Evolutionary conservation across 2,329 filamentous ascomycete species (phyloP).

Genomic region (Trichoderma pleuroti): DNA sequence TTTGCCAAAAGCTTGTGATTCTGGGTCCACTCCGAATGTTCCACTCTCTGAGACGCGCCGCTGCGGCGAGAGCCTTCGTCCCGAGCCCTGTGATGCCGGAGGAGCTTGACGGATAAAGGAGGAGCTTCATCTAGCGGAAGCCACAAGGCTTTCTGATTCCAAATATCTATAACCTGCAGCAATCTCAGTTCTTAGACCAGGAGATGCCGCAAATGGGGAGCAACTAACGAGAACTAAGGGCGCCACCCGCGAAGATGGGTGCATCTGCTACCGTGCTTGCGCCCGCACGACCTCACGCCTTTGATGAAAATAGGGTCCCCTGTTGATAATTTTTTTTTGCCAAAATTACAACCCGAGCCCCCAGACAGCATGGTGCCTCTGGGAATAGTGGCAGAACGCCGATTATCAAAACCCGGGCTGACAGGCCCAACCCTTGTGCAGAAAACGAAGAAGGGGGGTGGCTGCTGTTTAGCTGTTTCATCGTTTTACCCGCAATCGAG

Average conservation of each 20-base stretch:
- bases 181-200: not conserved
- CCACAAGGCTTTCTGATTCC: not conserved
- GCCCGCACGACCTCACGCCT: not conserved
- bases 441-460: not conserved
- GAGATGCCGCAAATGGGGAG: not conserved
- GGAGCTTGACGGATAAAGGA: conserved; percentile 9
- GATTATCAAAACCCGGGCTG: not conserved
- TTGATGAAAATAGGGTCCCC: not conserved
- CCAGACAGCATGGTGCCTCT: not conserved
- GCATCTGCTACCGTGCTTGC: not conserved
- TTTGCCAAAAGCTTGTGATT: not conserved
- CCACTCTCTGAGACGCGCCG: not conserved
- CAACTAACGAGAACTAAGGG: not conserved
- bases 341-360: not conserved
- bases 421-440: not conserved
- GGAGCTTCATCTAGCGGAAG: not conserved
- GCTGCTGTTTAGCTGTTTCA: not conserved
- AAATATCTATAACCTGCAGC: not conserved
- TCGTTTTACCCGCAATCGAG: not conserved
- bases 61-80: not conserved
- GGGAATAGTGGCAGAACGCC: not conserved
- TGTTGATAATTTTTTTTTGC: not conserved
- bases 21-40: not conserved
- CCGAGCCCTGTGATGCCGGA: conserved; percentile 3
- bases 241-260: not conserved